A percentile compares a stretch with the other conserved stretches of the same genome.
phyloP scores from a whole-genome alignment of 163 green algal species.

The Smithsoniella earleae region DNA sequence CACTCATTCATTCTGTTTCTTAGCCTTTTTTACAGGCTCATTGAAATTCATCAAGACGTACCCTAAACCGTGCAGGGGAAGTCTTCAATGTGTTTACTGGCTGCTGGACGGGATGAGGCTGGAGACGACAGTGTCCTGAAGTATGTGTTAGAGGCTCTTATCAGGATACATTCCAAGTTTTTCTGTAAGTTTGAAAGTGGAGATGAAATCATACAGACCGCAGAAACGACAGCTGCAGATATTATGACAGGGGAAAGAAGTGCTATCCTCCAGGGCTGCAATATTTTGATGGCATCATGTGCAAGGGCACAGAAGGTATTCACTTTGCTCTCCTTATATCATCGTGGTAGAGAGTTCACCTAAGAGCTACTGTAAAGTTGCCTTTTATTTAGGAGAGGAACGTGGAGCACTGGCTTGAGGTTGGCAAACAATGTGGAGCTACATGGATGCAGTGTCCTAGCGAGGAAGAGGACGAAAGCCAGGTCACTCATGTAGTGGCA shows the following conservation, averaged over 20 bases:
- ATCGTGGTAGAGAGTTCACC: not conserved
- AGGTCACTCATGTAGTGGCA: slow-evolving; percentile 22
- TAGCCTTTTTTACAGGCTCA: no score
- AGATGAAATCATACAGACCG: no score
- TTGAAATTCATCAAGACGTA: no score
- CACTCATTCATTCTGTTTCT: not conserved
- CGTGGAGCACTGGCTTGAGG: slow-evolving; percentile 6
- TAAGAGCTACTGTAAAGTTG: not conserved
- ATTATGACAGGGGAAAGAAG: no score
- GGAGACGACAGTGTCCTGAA: not conserved
- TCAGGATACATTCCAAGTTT: not conserved
- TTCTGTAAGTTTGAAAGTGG: not conserved
- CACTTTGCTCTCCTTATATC: not conserved
- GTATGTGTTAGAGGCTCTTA: not conserved
- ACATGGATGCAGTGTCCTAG: not conserved
- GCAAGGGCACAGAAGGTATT: not conserved
- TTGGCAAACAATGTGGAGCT: not conserved
- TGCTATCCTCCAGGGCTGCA: slow-evolving; percentile 6
- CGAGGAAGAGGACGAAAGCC: no score
- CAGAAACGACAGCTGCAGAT: no score
- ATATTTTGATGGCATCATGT: slow-evolving; percentile 6
- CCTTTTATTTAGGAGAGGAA: not conserved
- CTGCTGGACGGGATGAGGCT: slow-evolving; percentile 12
- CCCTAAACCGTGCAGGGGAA: not conserved
- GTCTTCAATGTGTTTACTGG: not conserved